phyloP scores from a whole-genome alignment of 2,329 filamentous ascomycete genomes.

The Mycosphaerella sp. region DNA sequence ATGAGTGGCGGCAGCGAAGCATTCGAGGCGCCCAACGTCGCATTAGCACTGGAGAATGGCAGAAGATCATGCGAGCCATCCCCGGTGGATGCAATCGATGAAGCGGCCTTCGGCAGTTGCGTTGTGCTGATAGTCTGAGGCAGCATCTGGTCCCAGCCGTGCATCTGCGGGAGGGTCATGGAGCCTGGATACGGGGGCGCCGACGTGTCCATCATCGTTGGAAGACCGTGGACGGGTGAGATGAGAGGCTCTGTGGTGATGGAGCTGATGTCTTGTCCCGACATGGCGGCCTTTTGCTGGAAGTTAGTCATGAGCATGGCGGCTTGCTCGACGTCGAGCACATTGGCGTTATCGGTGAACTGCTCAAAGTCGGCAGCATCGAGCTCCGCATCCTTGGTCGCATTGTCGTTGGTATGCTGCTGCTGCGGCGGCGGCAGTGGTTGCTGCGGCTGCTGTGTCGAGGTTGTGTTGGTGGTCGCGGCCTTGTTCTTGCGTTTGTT shows the following conservation, averaged over 20 bases:
- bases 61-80: conserved; percentile 46
- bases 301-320: conserved; percentile 98
- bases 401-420: conserved; percentile 6
- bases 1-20: conserved; percentile 60
- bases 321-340: conserved; percentile 93
- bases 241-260: conserved; percentile 60
- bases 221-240: conserved; percentile 58
- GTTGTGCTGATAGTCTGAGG: conserved; percentile 52
- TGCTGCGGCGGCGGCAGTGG: background rate
- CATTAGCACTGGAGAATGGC: conserved; percentile 36
- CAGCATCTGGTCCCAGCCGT: conserved; percentile 80
- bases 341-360: conserved; percentile 84
- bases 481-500: conserved; percentile 59
- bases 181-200: conserved; percentile 62
- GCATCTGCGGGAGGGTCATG: conserved; percentile 76
- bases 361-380: conserved; percentile 84
- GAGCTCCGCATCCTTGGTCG: conserved; percentile 66
- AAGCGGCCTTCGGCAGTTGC: conserved; percentile 63
- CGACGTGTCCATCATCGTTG: conserved; percentile 69
- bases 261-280: conserved; percentile 52
- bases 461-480: background rate
- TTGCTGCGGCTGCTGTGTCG: background rate
- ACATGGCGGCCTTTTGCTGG: conserved; percentile 83
- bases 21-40: conserved; percentile 20
- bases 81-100: conserved; percentile 54